Conservation (phyloP, 106 monocot species). For the Phalaenopsis aphrodite region DNA sequence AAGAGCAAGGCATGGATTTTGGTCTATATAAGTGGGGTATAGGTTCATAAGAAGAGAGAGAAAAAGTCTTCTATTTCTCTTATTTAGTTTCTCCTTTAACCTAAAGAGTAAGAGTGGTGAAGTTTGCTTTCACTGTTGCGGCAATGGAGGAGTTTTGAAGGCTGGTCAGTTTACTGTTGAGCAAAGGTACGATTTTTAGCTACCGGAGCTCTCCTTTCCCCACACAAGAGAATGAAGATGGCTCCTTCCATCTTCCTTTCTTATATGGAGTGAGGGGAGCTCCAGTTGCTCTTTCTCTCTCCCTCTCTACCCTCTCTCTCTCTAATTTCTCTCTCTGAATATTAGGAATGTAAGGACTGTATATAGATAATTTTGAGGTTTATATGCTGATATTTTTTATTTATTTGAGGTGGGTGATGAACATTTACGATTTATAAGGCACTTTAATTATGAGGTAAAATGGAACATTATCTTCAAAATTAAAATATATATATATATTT, state of each 20-base stretch:
- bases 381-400: no score
- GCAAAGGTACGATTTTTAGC: not conserved
- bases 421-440: no score
- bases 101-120: no score
- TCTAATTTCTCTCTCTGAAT: no score
- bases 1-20: not conserved
- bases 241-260: not conserved
- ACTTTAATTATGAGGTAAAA: no score
- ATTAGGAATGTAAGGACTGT: no score
- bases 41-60: not conserved
- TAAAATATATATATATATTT: no score
- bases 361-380: no score
- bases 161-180: not conserved
- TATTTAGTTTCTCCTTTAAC: not conserved
- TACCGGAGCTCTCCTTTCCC: conserved; percentile 2
- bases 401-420: no score
- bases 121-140: not conserved
- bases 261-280: conserved; percentile 1
- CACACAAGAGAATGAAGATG: not conserved
- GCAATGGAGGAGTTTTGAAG: not conserved
- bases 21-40: not conserved
- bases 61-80: not conserved
- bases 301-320: not conserved
- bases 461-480: no score
- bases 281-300: not conserved